Conservation (phyloP, 106 monocot genomes). For the Acanthochlamys bracteata region DNA sequence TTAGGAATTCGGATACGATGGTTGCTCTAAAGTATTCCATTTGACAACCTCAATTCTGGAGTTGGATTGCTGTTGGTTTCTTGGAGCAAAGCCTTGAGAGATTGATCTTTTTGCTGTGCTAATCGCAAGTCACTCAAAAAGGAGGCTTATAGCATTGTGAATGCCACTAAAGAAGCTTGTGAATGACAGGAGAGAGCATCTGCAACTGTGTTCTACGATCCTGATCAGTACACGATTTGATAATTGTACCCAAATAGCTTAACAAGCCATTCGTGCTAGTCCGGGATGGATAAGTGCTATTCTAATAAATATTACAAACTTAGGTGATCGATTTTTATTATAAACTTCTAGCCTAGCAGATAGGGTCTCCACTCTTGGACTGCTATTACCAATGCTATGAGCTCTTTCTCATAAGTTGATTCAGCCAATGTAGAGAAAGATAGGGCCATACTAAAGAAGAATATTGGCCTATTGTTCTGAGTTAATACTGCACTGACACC, state of each 20-base stretch:
- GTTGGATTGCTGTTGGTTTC: no score
- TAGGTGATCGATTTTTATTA: not conserved
- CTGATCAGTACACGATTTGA: not conserved
- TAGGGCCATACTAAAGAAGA: not conserved
- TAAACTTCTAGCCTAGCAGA: not conserved
- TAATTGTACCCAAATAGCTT: not conserved
- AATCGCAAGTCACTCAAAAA: no score
- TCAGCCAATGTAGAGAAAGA: not conserved
- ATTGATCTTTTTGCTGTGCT: no score
- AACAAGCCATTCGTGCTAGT: not conserved
- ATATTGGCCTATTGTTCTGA: not conserved
- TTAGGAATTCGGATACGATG: no score
- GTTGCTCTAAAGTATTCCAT: no score
- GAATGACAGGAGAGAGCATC: constrained; percentile 2
- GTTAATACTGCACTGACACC: not conserved
- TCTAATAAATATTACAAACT: not conserved
- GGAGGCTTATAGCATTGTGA: not conserved
- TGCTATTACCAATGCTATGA: not conserved
- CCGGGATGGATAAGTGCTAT: not conserved
- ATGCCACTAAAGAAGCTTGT: not conserved
- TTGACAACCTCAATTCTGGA: no score
- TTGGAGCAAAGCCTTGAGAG: no score
- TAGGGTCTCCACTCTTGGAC: not conserved
- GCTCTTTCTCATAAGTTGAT: not conserved
- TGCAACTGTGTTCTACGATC: not conserved